Conservation (phyloP, 2,329 filamentous ascomycete species). For the Arthrobotrys musiformis region DNA sequence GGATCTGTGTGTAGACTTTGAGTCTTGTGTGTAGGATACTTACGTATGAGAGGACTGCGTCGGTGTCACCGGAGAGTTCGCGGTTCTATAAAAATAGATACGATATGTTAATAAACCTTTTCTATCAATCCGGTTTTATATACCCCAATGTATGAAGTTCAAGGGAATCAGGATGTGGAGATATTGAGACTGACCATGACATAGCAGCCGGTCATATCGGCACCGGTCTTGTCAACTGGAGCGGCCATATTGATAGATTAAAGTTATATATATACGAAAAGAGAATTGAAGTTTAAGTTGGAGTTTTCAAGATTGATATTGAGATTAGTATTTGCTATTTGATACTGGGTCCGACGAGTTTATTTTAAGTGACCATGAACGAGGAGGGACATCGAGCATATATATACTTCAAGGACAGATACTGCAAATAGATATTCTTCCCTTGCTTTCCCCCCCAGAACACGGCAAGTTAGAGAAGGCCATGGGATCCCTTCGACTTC, state of each 20-base stretch:
- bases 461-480: slow-evolving; percentile 1
- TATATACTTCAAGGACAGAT: slow-evolving; percentile 39
- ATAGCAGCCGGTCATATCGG: slow-evolving; percentile 76
- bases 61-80: slow-evolving; percentile 74
- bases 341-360: background rate
- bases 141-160: background rate
- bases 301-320: background rate
- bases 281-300: background rate
- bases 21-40: slow-evolving; percentile 34
- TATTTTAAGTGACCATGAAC: background rate
- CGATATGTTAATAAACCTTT: slow-evolving; percentile 6
- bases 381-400: slow-evolving; percentile 9
- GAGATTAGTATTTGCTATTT: background rate
- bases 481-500: slow-evolving; percentile 1
- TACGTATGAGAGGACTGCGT: slow-evolving; percentile 74
- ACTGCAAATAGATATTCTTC: background rate
- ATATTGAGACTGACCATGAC: slow-evolving; percentile 70
- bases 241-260: slow-evolving; percentile 72
- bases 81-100: slow-evolving; percentile 72
- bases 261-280: slow-evolving; percentile 11
- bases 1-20: background rate
- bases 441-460: background rate
- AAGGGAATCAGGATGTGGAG: background rate
- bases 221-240: slow-evolving; percentile 73
- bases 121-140: background rate